Evolutionary conservation across 495 filamentous ascomycete genomes (phyloP), one percentile per base, ranked within the genome.

Genomic region (Corynascus novoguineensis): DNA sequence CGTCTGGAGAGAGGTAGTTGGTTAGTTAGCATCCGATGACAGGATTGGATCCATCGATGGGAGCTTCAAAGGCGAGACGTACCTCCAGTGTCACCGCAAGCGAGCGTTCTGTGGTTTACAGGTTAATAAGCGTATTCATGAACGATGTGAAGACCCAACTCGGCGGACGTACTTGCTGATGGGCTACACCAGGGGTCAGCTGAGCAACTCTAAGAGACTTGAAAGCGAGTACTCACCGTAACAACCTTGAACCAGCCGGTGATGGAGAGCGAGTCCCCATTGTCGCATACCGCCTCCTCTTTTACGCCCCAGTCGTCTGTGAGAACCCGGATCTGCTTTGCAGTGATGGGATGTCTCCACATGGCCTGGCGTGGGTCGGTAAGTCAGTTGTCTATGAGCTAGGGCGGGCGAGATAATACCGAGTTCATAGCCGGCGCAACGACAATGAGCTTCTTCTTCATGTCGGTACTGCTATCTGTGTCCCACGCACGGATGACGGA

Each of bases 401-500:
- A 8, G 10, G n/a, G 2, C 19, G 21, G 24, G 29, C 22, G 14
- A 11, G 35, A 57, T 46, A 12, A 24, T 55, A 65, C 69, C 59
- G 71, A 57, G 64, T 70, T 70, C 66, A 69, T 70, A 17, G 66
- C 69, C 41, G 75, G 74, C 1, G 76, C 86, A 0, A 88, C 85
- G 5, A 86, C 38, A 48, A 89, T 86, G 28, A 68, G 66, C 67
- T 82, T 84, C 63, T 68, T 73, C 60, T 68, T 66, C 21, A 59
- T 64, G 59, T 88, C 85, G 9, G 86, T 74, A 46, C 72, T 64
- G 27, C 82, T 83, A 17, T 83, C 83, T 1, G 84, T 84, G 71
- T 96, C 92, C 92, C 92, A 96, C 1, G 92, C 92, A 24, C 92
- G 74, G n/a, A 95, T 78, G 1, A 92, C 85, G 34, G 78, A 83